Base-by-base conservation (phyloP, 768 basidiomycete genomes). In the Boletus reticuloceps region DNA sequence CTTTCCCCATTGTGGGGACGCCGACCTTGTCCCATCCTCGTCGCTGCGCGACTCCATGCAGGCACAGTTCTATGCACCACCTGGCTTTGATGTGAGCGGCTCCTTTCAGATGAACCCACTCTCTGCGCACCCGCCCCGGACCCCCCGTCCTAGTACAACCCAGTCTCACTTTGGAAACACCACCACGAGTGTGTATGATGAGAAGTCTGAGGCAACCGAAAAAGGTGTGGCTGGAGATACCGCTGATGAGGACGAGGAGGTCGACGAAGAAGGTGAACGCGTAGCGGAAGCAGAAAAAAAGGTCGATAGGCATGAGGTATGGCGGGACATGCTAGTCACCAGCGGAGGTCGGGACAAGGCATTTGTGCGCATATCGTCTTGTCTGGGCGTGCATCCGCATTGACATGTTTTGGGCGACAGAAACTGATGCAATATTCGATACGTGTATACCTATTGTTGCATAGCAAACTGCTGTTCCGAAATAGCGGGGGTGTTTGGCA, bases 351-450 rank as follows among this genome's bases (percentile, higher is more conserved):
- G 91, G 62, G 91, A 94, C 72, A 94, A 94, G 74, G 83, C 84
- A 29, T 86, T 94, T 66, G 91, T 93, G 73, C 65, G 89, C 80
- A 39, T 42, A 44, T 36, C 43, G 44, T 20, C 31, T 13, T 31
- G 1, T 45, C 25, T 43, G 42, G 34, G 17, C 38, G 25, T 31
- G 32, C 39, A 29, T 5, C 13, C 8, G 25, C 29, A 41, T 32
- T 58, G 49, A 64, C 47, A 36, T 46, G 4, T 48, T 47, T 16
- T 37, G 34, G 43, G 27, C 38, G 39, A 47, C 59, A 93, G 91
- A 94, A 94, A 91, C 64, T 92, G 52, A 83, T 94, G 53, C 91
- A 94, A 75, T 94, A 93, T 68, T 80, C 87, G 22, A 82, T 94
- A 58, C 82, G 83, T 45, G 72, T 91, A 48, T 89, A 85, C 68